Evolutionary conservation across 352 stramenopile genomes (phyloP), one percentile per base, ranked within the genome.

Genomic region (Blastocystis sp.): DNA sequence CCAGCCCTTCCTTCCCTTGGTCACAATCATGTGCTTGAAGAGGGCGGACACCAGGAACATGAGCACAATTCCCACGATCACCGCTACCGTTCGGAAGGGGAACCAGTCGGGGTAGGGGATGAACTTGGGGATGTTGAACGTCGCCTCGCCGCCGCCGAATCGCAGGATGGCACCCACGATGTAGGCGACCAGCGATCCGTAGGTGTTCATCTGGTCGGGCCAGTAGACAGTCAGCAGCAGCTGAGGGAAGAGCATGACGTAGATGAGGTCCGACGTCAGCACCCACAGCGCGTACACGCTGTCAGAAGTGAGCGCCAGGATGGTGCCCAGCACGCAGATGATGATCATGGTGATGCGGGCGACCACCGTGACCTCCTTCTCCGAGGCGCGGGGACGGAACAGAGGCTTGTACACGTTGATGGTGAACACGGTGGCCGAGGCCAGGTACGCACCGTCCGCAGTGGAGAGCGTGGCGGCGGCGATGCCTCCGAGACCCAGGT

Each of bases 371-470:
- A 63, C 56, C 50, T 88, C 77, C 34, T 79, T 55, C 5, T 88
- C 77, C 9, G 37, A 61, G 13, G 55, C 55, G 47, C 76, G 75
- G 11, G n/a, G 43, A 34, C 56, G 77, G 50, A 88, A 66, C 7
- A 88, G 77, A n/a, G 77, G 77, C 66, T 88, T 88, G 39, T 88
- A 88, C 41, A 88, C 66, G 55, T 88, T 88, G n/a, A 88, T 56
- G 34, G 77, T 79, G 77, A 88, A 88, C 29, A 88, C 77, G 43
- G 77, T 88, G 29, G 77, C 77, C 13, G 77, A 88, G n/a, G 77
- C 77, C 45, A 88, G 56, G 37, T 79, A 79, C 3, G 62, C 66
- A 43, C 62, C 62, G 55, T 88, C 77, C 53, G 66, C 77, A 26
- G 77, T 88, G 47, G 77, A 88, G 43, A 88, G 62, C 5, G 77